Base-by-base conservation (phyloP, 108 stramenopile genomes). In the Aureococcus anophagefferens region DNA sequence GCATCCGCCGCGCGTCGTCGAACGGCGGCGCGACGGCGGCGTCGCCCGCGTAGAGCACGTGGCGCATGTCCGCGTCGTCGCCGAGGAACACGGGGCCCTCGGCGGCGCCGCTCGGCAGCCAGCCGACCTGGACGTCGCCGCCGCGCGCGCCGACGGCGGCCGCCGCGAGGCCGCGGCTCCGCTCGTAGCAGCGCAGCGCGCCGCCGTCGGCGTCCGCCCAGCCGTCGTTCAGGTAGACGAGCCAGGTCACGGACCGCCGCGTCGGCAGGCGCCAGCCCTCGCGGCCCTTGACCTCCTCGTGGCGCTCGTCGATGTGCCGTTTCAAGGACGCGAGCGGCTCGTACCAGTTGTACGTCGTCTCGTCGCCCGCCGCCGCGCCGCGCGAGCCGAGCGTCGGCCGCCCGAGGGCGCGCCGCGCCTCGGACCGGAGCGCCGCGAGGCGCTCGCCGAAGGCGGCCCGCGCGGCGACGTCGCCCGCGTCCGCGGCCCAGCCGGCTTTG, bases 91-190 rank as follows among this genome's bases (percentile, higher is more conserved):
- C 88, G 0, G 85, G 86, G 66, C 81, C 74, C 73, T 89, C 86
- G 21, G 77, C 80, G 17, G 80, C 73, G 46, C 68, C 35, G n/a
- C n/a, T n/a, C n/a, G n/a, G n/a, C 32, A 87, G 33, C 88, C 88
- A 89, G 0, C 87, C 89, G 59, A 88, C 69, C 73, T 89, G 87
- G 62, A 88, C 76, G 67, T 87, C 85, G 37, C 89, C 87, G 71
- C 77, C 30, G 4, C 25, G 21, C 25, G 51, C 25, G 21, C 21
- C 51, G 51, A 18, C 51, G 40, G 13, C 40, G 51, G 51, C 21
- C 0, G 17, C 7, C 0, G 17, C 51, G 14, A 5, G 13, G 40
- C 9, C 9, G 9, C 40, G 40, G 9, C 9, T 13, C 9, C 40
- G 40, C 25, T 59, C 51, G 25, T 59, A 59, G 51, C 0, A 3